Evolutionary conservation across 2,329 filamentous ascomycete species (phyloP).

Genomic region (Bretziella fagacearum): DNA sequence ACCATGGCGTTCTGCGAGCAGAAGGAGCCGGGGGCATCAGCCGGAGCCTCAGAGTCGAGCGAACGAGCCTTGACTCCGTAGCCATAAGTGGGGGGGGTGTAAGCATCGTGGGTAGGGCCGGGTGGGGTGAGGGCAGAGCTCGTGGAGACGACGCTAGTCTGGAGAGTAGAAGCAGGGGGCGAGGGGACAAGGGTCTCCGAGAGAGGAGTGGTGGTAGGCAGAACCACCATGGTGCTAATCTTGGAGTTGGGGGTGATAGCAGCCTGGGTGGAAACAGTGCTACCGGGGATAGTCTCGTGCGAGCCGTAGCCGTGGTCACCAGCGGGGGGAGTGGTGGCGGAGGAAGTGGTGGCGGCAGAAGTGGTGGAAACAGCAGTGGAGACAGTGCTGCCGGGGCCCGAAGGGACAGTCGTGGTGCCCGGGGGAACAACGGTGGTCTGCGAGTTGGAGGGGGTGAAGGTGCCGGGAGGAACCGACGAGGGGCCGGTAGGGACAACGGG

Average conservation of each 20-base stretch:
- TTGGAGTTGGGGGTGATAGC: background rate
- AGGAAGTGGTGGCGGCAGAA: background rate
- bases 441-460: background rate
- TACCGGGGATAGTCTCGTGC: background rate
- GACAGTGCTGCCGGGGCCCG: background rate
- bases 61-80: constrained; percentile 4
- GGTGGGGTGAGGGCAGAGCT: background rate
- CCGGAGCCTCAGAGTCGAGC: background rate
- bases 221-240: background rate
- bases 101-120: background rate
- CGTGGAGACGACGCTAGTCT: background rate
- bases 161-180: background rate
- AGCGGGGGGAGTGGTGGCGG: background rate
- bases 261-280: background rate
- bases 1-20: background rate
- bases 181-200: background rate
- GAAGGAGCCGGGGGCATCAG: background rate
- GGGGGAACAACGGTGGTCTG: background rate
- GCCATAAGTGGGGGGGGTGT: background rate
- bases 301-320: background rate
- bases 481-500: background rate
- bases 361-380: background rate
- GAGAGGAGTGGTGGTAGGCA: background rate
- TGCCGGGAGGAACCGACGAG: background rate
- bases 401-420: too few relatives aligned